A percentile compares a stretch with the other conserved stretches of the same genome.
phyloP scores from a whole-genome alignment of 139 green algal species.

The Auxenochlorella pyrenoidosa region DNA sequence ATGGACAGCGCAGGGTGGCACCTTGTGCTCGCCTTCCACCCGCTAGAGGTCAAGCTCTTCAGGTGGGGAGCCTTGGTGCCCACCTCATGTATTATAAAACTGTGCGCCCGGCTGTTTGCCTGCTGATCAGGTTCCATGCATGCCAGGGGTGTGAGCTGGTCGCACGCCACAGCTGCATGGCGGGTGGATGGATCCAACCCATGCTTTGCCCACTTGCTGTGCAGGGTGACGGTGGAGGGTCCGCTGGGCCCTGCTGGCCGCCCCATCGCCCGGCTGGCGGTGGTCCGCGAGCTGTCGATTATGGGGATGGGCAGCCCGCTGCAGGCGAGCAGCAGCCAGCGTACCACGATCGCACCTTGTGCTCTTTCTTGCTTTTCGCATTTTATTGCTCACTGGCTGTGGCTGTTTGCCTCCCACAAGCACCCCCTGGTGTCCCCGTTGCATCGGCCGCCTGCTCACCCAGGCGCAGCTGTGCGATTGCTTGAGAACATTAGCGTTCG shows the following conservation, averaged over 20 bases:
- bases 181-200: not conserved
- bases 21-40: slow-evolving; percentile 70
- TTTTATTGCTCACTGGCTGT: too few relatives aligned
- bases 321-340: not conserved
- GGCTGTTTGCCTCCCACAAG: too few relatives aligned
- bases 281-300: slow-evolving; percentile 86
- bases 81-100: too few relatives aligned
- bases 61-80: slow-evolving; percentile 42
- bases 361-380: not conserved
- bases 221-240: slow-evolving; percentile 21
- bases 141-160: too few relatives aligned
- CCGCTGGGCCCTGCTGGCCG: not conserved
- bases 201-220: not conserved
- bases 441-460: slow-evolving; percentile 48
- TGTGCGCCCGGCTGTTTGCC: too few relatives aligned
- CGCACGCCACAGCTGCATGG: too few relatives aligned
- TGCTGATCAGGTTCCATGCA: too few relatives aligned
- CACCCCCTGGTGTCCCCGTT: too few relatives aligned
- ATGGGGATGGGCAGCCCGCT: slow-evolving; percentile 71
- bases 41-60: slow-evolving; percentile 85
- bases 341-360: not conserved
- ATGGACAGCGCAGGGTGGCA: slow-evolving; percentile 82
- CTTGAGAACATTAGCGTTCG: too few relatives aligned
- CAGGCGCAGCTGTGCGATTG: slow-evolving; percentile 34
- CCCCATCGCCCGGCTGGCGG: slow-evolving; percentile 53